Evolutionary conservation across 2,329 filamentous ascomycete genomes (phyloP).

Genomic region (Claviceps quebecensis): DNA sequence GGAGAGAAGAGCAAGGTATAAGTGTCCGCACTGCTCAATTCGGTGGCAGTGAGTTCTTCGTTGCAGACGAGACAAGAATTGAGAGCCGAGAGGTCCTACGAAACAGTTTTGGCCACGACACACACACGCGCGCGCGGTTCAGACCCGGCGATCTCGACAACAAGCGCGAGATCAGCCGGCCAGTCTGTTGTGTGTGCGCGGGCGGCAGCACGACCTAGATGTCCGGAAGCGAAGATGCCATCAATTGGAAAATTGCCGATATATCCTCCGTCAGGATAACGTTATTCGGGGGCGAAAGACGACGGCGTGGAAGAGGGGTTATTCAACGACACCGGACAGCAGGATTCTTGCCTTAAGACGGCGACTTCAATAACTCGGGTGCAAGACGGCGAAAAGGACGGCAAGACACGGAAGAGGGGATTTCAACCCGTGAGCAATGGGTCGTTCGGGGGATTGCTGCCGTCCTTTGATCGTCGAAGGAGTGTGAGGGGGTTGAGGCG

Average conservation of each 20-base stretch:
- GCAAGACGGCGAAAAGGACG: neutral
- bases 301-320: neutral
- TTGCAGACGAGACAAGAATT: neutral
- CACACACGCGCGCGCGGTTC: conserved; percentile 6
- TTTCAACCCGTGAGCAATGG: too few relatives aligned
- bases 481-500: neutral
- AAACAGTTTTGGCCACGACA: conserved; percentile 3
- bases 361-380: neutral
- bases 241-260: conserved; percentile 4
- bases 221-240: conserved; percentile 4
- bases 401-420: too few relatives aligned
- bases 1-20: neutral
- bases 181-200: conserved; percentile 8
- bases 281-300: neutral
- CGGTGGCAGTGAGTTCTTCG: too few relatives aligned
- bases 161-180: conserved; percentile 5
- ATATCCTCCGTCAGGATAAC: neutral
- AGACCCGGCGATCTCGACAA: conserved; percentile 8
- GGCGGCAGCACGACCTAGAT: conserved; percentile 8
- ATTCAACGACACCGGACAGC: conserved; percentile 4
- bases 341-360: neutral
- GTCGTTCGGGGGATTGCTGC: neutral
- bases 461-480: neutral
- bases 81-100: neutral
- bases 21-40: too few relatives aligned